Evolutionary conservation across 1,139 yeast genomes (phyloP).

Genomic region (Candida pseudoviswanathii): DNA sequence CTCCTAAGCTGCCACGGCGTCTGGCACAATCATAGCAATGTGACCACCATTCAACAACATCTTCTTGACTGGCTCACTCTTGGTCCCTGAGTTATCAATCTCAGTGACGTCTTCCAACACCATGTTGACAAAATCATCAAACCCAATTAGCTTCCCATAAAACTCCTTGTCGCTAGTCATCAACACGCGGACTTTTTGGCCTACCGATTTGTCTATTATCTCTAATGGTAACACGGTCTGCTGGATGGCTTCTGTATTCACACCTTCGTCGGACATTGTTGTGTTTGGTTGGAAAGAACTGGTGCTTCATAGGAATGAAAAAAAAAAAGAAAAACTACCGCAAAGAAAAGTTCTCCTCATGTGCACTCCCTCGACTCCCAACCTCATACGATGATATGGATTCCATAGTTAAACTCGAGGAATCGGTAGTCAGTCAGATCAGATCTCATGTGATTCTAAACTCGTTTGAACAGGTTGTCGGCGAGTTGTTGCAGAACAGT

Average conservation of each 20-base stretch:
- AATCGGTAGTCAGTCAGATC: conserved; percentile 14
- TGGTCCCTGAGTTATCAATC: conserved; percentile 31
- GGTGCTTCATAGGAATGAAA: neutral
- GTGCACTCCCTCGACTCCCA: neutral
- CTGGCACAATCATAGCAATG: conserved; percentile 66
- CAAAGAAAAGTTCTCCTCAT: neutral
- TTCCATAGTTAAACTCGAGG: conserved; percentile 14
- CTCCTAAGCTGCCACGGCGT: neutral
- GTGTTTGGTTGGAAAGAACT: neutral
- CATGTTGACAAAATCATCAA: conserved; percentile 94
- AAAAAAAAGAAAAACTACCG: neutral
- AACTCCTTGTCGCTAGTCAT: conserved; percentile 77
- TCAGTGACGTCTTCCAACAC: conserved; percentile 85
- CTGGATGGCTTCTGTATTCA: conserved; percentile 13
- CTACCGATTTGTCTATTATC: conserved; percentile 84
- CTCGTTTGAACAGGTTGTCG: conserved; percentile 47
- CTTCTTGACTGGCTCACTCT: conserved; percentile 52
- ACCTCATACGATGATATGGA: conserved; percentile 6
- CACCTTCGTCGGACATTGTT: conserved; percentile 7
- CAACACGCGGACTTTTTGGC: conserved; percentile 76
- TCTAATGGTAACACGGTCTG: conserved; percentile 68
- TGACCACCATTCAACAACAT: conserved; percentile 89
- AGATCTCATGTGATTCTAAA: conserved; percentile 17
- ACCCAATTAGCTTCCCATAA: conserved; percentile 83
- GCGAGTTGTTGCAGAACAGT: conserved; percentile 78